Conservation (phyloP, 2,329 filamentous ascomycete species). For the Emmonsiellopsis sp. region DNA sequence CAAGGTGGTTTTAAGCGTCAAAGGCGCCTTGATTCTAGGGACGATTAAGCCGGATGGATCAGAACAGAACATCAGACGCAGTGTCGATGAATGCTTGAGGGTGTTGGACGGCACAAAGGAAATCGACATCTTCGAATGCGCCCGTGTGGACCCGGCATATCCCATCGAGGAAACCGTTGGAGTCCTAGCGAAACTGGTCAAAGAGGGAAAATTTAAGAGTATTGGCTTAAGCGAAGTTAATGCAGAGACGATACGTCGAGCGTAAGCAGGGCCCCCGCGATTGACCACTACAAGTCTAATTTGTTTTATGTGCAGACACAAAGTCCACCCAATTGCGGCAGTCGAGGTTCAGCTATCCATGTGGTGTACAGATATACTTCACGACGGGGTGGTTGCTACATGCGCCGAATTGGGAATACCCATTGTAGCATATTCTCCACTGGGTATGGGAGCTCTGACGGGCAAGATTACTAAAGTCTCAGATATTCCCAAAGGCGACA, state of each 20-base stretch:
- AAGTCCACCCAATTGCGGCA: conserved; percentile 46
- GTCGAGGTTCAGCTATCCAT: conserved; percentile 54
- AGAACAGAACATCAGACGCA: conserved; percentile 41
- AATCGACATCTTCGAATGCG: conserved; percentile 49
- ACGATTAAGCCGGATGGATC: conserved; percentile 37
- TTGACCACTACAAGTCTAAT: background rate
- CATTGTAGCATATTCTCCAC: conserved; percentile 50
- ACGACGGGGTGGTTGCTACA: conserved; percentile 47
- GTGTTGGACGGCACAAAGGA: conserved; percentile 42
- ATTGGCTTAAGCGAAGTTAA: conserved; percentile 27
- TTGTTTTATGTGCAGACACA: conserved; percentile 21
- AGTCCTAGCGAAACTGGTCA: conserved; percentile 20
- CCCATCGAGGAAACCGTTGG: conserved; percentile 36
- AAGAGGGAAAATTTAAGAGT: conserved; percentile 28
- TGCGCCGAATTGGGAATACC: conserved; percentile 50
- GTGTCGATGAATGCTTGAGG: conserved; percentile 44
- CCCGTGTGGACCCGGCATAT: conserved; percentile 42
- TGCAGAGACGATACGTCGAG: conserved; percentile 32
- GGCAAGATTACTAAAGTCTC: conserved; percentile 37
- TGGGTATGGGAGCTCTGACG: conserved; percentile 48
- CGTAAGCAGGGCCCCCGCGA: conserved; percentile 14
- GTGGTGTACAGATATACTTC: conserved; percentile 46
- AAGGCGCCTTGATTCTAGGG: conserved; percentile 19
- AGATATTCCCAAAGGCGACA: conserved; percentile 40
- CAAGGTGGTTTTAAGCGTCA: conserved; percentile 19